Conservation (phyloP, 768 basidiomycete species). For the Boletellus ananas region DNA sequence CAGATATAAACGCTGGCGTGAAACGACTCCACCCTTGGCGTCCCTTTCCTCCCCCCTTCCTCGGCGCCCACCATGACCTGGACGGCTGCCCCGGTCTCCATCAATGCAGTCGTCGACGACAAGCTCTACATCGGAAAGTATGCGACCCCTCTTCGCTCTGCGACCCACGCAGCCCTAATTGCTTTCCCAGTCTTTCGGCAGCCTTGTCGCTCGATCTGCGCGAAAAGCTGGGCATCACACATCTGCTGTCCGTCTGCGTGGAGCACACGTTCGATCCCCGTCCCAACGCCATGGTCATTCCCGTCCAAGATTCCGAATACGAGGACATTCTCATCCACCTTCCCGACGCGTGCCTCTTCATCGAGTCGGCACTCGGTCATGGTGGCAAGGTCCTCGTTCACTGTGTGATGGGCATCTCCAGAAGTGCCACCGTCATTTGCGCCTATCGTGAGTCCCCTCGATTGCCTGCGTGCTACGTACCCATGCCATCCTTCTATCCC, state of each 20-base stretch:
- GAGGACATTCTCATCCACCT: slow-evolving; percentile 64
- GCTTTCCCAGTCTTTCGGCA: slow-evolving; percentile 25
- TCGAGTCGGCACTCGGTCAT: slow-evolving; percentile 49
- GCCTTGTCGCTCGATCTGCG: slow-evolving; percentile 32
- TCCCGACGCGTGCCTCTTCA: slow-evolving; percentile 56
- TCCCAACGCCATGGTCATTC: slow-evolving; percentile 32
- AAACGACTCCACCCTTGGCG: slow-evolving; percentile 10
- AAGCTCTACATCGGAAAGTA: slow-evolving; percentile 37
- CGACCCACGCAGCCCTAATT: not conserved
- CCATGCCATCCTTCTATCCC: not conserved
- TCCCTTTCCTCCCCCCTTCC: not conserved
- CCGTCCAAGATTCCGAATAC: slow-evolving; percentile 45
- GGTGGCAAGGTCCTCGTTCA: slow-evolving; percentile 66
- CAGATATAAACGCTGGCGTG: slow-evolving; percentile 18
- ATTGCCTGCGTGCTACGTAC: slow-evolving; percentile 1
- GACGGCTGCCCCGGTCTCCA: slow-evolving; percentile 25
- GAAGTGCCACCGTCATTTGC: slow-evolving; percentile 59
- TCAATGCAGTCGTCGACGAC: slow-evolving; percentile 28
- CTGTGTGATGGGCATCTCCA: slow-evolving; percentile 69
- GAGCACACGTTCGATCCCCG: slow-evolving; percentile 45
- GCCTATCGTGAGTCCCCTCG: slow-evolving; percentile 45
- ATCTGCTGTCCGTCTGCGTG: slow-evolving; percentile 54
- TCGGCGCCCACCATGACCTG: slow-evolving; percentile 25
- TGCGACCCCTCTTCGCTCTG: slow-evolving; percentile 1
- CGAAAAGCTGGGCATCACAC: slow-evolving; percentile 44